Conservation (phyloP, 768 basidiomycete genomes). For the Terana coerulea region DNA sequence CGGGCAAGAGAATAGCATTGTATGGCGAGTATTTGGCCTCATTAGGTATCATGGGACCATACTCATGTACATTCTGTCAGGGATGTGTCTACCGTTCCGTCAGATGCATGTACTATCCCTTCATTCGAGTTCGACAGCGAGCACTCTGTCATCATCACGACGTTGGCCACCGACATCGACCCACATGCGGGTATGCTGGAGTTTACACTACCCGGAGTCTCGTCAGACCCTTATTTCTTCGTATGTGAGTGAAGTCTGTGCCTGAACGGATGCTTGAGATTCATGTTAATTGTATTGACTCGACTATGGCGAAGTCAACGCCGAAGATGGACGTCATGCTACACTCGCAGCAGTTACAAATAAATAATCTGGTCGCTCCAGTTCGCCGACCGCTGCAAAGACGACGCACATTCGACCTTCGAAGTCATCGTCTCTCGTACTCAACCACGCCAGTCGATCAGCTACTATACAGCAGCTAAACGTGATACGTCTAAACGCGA, state of each 20-base stretch:
- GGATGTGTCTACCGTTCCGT: not conserved
- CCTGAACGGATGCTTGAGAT: not conserved
- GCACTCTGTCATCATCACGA: constrained; percentile 1
- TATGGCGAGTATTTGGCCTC: not conserved
- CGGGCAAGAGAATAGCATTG: not conserved
- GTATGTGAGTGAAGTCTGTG: not conserved
- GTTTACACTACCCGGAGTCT: not conserved
- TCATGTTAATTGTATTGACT: not conserved
- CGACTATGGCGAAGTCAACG: not conserved
- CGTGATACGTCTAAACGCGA: no score
- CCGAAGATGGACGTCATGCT: not conserved
- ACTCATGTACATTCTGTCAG: not conserved
- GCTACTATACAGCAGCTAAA: no score
- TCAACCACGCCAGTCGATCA: no score
- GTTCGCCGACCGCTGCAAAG: no score
- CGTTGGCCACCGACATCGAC: not conserved
- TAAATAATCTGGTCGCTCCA: no score
- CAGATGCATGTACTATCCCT: not conserved
- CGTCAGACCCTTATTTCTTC: not conserved
- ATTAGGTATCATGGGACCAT: not conserved
- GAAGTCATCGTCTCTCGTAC: no score
- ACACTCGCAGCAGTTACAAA: no score
- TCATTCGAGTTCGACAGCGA: not conserved
- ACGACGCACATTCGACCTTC: no score
- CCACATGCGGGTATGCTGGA: not conserved